A percentile compares a stretch with the other conserved stretches of the same genome.
Evolutionary conservation across 495 filamentous ascomycete species (phyloP).

Genomic region (Penicillium daleae): DNA sequence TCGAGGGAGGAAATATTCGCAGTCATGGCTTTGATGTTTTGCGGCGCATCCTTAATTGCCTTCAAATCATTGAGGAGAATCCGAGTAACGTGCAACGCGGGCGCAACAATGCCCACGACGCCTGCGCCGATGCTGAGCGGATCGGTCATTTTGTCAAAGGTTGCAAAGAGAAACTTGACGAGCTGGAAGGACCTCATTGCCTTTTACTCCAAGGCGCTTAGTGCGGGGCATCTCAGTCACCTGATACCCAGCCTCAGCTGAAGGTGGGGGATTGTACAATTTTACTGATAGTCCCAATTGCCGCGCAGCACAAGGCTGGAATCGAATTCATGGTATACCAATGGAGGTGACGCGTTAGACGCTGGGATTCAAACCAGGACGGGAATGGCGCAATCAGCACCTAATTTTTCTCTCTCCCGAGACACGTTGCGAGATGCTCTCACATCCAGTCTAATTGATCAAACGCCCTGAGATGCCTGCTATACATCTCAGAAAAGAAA

Average conservation of each 20-base stretch:
- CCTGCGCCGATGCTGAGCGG: slow-evolving; percentile 42
- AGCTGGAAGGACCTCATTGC: neutral
- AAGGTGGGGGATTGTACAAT: neutral
- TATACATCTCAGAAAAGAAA: neutral
- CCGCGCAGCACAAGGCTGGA: neutral
- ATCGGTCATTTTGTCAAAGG: slow-evolving; percentile 30
- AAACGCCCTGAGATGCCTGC: too few relatives aligned
- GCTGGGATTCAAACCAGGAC: neutral
- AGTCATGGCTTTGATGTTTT: slow-evolving; percentile 34
- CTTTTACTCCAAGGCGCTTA: neutral
- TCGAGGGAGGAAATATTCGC: slow-evolving; percentile 38
- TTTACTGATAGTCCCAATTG: neutral
- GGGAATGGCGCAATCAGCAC: neutral
- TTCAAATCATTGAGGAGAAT: slow-evolving; percentile 42
- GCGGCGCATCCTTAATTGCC: slow-evolving; percentile 43
- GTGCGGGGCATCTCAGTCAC: slow-evolving; percentile 4
- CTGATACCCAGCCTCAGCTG: neutral
- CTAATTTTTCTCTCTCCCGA: too few relatives aligned
- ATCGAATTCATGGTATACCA: neutral
- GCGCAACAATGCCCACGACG: slow-evolving; percentile 39
- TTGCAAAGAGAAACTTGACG: neutral
- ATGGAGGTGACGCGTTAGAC: neutral
- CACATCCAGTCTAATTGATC: too few relatives aligned
- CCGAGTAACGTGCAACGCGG: slow-evolving; percentile 41
- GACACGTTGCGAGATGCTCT: neutral